These are phyloP conservation scores for Wickerhamomyces chambardii DNA, from an alignment of 805 yeast species.

Conservation along the genomic window DNA sequence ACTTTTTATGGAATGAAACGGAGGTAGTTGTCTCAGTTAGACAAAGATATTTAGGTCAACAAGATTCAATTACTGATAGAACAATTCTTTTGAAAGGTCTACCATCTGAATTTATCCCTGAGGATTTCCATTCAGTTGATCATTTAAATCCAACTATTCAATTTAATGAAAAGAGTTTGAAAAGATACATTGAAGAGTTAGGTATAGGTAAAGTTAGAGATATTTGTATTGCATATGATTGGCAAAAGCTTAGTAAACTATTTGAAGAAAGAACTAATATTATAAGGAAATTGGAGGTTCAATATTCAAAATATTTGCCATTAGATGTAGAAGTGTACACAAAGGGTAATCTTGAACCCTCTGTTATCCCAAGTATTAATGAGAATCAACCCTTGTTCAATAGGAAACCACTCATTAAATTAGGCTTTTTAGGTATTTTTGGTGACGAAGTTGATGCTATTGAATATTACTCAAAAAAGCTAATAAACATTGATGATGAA, in stretches of 20 bases:
- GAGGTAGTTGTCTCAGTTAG: constrained; percentile 66
- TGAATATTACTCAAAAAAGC: constrained; percentile 56
- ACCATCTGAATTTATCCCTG: constrained; percentile 61
- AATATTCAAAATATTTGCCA: constrained; percentile 17
- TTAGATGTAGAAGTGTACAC: constrained; percentile 15
- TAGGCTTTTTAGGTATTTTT: constrained; percentile 48
- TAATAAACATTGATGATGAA: constrained; percentile 61
- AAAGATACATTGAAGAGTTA: constrained; percentile 65
- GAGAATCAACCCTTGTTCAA: constrained; percentile 10
- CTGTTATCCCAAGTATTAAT: constrained; percentile 8
- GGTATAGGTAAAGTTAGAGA: constrained; percentile 76
- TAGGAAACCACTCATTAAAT: constrained; percentile 48
- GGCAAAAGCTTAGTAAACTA: constrained; percentile 62
- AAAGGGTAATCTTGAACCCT: constrained; percentile 16
- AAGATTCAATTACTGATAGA: constrained; percentile 84
- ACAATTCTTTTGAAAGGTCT: constrained; percentile 84
- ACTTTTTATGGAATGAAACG: constrained; percentile 62
- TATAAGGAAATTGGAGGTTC: constrained; percentile 53
- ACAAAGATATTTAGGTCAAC: constrained; percentile 77
- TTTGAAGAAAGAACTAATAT: constrained; percentile 48
- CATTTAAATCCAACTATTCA: not conserved
- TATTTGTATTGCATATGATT: constrained; percentile 75
- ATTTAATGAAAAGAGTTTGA: constrained; percentile 52
- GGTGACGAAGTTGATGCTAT: constrained; percentile 80
- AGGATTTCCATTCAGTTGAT: constrained; percentile 9